A percentile compares a stretch with the other conserved stretches of the same genome.
Conservation (phyloP, 768 basidiomycete species). For the Naganishia randhawae region DNA sequence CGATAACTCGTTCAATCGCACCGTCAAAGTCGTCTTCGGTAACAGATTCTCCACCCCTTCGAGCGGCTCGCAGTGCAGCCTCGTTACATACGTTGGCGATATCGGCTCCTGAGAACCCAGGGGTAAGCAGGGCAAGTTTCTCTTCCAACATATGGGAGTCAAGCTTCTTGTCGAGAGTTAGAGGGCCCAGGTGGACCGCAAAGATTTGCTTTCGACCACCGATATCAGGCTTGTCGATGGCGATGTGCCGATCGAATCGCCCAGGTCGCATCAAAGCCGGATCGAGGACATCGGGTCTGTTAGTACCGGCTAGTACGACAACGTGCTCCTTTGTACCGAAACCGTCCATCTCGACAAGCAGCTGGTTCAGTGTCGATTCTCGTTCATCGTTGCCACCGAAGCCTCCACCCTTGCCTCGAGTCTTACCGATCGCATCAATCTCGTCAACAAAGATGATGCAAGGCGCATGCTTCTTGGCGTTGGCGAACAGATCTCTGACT, state of each 20-base stretch:
- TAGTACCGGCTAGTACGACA: slow-evolving; percentile 93
- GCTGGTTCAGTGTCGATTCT: slow-evolving; percentile 93
- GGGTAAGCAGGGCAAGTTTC: slow-evolving; percentile 91
- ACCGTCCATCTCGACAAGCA: slow-evolving; percentile 99
- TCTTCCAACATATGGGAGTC: slow-evolving; percentile 61
- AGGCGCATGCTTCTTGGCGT: slow-evolving; percentile 94
- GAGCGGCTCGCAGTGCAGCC: slow-evolving; percentile 89
- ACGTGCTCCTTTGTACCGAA: slow-evolving; percentile 97
- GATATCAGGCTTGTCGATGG: slow-evolving; percentile 91
- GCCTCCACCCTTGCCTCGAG: slow-evolving; percentile 70
- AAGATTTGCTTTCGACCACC: slow-evolving; percentile 91
- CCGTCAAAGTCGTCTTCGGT: slow-evolving; percentile 86
- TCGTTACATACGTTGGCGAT: slow-evolving; percentile 99
- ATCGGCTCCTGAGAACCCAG: slow-evolving; percentile 97
- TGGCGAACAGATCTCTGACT: slow-evolving; percentile 94
- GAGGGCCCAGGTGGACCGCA: slow-evolving; percentile 80
- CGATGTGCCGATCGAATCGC: slow-evolving; percentile 93
- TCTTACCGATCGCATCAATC: slow-evolving; percentile 97
- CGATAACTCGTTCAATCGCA: slow-evolving; percentile 96
- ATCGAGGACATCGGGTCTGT: slow-evolving; percentile 93
- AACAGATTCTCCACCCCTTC: slow-evolving; percentile 72
- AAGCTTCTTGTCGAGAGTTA: slow-evolving; percentile 60
- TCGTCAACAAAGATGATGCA: slow-evolving; percentile 99
- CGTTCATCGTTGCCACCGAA: slow-evolving; percentile 96
- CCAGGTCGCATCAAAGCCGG: slow-evolving; percentile 93